Evolutionary conservation across 768 basidiomycete genomes (phyloP).

Genomic region (Tulasnella sp.): DNA sequence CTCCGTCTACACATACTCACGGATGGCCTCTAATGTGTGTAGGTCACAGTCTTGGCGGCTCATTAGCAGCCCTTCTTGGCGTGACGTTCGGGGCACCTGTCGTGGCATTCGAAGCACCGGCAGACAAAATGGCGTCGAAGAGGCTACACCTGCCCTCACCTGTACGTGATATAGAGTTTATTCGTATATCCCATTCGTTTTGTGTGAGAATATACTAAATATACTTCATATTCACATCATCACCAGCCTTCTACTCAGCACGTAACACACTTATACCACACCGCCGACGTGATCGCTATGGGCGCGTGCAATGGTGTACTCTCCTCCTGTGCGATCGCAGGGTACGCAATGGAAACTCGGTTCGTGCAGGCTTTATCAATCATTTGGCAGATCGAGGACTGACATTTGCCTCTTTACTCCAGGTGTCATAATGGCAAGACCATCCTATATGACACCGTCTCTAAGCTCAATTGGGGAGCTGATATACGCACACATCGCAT

Average conservation of each 20-base stretch:
- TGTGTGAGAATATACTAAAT: too few relatives aligned
- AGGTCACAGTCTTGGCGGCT: conserved; percentile 76
- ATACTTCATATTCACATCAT: background rate
- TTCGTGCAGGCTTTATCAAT: background rate
- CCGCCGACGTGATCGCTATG: conserved; percentile 91
- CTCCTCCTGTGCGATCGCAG: conserved; percentile 70
- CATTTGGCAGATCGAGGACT: background rate
- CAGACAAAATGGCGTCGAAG: conserved; percentile 66
- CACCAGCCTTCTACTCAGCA: conserved; percentile 15
- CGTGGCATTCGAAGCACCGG: conserved; percentile 84
- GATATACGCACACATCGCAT: conserved; percentile 66
- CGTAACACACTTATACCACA: conserved; percentile 68
- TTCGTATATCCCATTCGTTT: background rate
- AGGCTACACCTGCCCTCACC: conserved; percentile 30
- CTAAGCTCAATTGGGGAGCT: conserved; percentile 59
- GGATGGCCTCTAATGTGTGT: background rate
- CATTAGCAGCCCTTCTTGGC: conserved; percentile 73
- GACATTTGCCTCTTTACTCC: background rate
- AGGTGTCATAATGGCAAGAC: conserved; percentile 82
- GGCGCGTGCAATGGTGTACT: conserved; percentile 68
- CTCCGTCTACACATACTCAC: background rate
- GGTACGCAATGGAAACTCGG: conserved; percentile 74
- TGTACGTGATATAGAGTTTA: background rate
- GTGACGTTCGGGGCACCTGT: conserved; percentile 87
- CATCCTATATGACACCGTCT: conserved; percentile 78